phyloP scores from a whole-genome alignment of 164 flowering plant genomes.

The Liriodendron chinense region DNA sequence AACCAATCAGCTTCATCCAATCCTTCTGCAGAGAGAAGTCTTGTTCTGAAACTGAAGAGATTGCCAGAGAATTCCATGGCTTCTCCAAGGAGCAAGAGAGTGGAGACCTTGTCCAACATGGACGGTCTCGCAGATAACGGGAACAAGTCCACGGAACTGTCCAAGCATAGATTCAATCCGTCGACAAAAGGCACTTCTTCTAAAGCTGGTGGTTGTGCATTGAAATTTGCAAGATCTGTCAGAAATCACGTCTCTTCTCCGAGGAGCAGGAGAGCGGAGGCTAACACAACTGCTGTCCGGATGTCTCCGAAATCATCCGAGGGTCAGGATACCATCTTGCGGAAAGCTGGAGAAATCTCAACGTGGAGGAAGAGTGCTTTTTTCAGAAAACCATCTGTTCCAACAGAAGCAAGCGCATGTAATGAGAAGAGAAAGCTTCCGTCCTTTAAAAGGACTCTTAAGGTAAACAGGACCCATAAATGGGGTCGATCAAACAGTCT shows the following conservation, averaged over 20 bases:
- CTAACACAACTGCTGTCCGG: slow-evolving; percentile 8
- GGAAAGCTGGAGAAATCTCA: slow-evolving; percentile 21
- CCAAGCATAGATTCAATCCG: slow-evolving; percentile 17
- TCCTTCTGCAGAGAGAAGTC: slow-evolving; percentile 21
- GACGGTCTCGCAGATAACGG: slow-evolving; percentile 9
- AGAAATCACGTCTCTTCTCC: slow-evolving; percentile 24
- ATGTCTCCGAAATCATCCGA: slow-evolving; percentile 12
- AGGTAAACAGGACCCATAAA: slow-evolving; percentile 23
- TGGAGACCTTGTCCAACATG: slow-evolving; percentile 5
- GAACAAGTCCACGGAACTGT: slow-evolving; percentile 22
- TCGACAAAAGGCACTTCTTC: slow-evolving; percentile 19
- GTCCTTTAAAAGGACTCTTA: slow-evolving; percentile 21
- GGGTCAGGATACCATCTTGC: slow-evolving; percentile 8
- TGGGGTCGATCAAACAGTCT: slow-evolving; percentile 17
- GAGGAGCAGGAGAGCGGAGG: slow-evolving; percentile 20
- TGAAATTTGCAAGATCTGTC: slow-evolving; percentile 16
- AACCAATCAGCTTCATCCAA: slow-evolving; percentile 22
- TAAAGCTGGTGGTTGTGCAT: slow-evolving; percentile 9
- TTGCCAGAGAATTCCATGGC: slow-evolving; percentile 20
- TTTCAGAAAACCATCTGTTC: slow-evolving; percentile 11
- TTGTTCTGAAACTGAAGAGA: slow-evolving; percentile 8
- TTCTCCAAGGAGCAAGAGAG: slow-evolving; percentile 23
- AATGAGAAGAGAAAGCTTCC: slow-evolving; percentile 9
- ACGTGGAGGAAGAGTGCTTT: slow-evolving; percentile 21
- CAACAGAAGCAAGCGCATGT: slow-evolving; percentile 12